A percentile compares a stretch with the other conserved stretches of the same genome.
Evolutionary conservation across 2,329 filamentous ascomycete species (phyloP).

Genomic region (Escovopsis sp.): DNA sequence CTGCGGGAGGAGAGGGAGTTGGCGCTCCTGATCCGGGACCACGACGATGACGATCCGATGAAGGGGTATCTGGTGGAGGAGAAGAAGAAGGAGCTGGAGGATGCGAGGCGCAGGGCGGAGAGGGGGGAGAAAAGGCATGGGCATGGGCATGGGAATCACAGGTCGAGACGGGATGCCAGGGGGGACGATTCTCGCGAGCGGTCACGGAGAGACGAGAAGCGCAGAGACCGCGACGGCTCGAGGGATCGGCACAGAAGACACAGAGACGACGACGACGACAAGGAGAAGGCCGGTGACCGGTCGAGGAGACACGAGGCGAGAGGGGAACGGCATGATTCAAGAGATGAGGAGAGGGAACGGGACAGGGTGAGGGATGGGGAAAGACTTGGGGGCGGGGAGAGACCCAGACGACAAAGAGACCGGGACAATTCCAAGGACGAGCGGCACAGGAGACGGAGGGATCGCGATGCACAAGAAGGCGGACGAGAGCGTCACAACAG

Average conservation of each 20-base stretch:
- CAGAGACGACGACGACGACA: constrained; percentile 14
- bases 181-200: constrained; percentile 17
- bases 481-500: constrained; percentile 8
- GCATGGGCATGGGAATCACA: constrained; percentile 31
- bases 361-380: background rate
- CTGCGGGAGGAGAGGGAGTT: constrained; percentile 74
- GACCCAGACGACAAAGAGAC: constrained; percentile 9
- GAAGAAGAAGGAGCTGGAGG: constrained; percentile 77
- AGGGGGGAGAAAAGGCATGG: constrained; percentile 34
- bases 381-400: constrained; percentile 9
- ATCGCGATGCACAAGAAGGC: constrained; percentile 9
- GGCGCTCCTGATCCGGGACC: constrained; percentile 55
- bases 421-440: constrained; percentile 15
- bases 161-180: constrained; percentile 20
- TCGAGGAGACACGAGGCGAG: constrained; percentile 11
- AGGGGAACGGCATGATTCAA: constrained; percentile 8
- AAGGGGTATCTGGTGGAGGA: constrained; percentile 78
- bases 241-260: constrained; percentile 16
- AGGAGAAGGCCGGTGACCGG: constrained; percentile 6
- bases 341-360: constrained; percentile 13
- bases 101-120: constrained; percentile 41
- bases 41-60: constrained; percentile 97
- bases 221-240: constrained; percentile 12
- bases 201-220: constrained; percentile 23
- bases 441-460: constrained; percentile 12